Conservation (phyloP, 345 rosid genomes). For the Theobroma cacao region DNA sequence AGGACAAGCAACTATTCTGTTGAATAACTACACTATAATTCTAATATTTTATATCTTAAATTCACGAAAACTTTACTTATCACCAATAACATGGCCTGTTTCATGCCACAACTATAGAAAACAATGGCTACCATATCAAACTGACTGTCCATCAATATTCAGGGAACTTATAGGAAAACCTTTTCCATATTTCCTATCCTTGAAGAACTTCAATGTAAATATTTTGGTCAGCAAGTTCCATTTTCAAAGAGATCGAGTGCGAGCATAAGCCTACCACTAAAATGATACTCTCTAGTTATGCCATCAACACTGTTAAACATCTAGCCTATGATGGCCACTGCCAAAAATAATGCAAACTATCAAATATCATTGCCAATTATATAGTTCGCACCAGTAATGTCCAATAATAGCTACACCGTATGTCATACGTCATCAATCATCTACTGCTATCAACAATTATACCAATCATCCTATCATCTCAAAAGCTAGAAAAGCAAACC, state of each 20-base stretch:
- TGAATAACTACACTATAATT: not conserved
- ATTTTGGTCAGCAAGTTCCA: not conserved
- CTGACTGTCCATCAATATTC: not conserved
- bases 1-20: not conserved
- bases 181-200: not conserved
- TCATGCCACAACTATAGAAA: not conserved
- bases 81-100: not conserved
- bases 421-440: too few relatives aligned
- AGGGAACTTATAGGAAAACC: not conserved
- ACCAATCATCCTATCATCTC: too few relatives aligned
- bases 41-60: not conserved
- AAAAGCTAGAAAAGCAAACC: too few relatives aligned
- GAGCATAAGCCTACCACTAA: not conserved
- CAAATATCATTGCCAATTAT: too few relatives aligned
- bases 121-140: not conserved
- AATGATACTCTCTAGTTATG: not conserved
- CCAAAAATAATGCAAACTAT: not conserved
- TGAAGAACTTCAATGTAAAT: not conserved
- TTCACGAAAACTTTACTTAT: not conserved
- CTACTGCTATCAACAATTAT: too few relatives aligned
- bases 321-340: not conserved
- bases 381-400: too few relatives aligned
- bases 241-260: not conserved
- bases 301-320: not conserved
- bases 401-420: too few relatives aligned